Evolutionary conservation across 768 basidiomycete genomes (phyloP).

Genomic region (Tylopilus balloui): DNA sequence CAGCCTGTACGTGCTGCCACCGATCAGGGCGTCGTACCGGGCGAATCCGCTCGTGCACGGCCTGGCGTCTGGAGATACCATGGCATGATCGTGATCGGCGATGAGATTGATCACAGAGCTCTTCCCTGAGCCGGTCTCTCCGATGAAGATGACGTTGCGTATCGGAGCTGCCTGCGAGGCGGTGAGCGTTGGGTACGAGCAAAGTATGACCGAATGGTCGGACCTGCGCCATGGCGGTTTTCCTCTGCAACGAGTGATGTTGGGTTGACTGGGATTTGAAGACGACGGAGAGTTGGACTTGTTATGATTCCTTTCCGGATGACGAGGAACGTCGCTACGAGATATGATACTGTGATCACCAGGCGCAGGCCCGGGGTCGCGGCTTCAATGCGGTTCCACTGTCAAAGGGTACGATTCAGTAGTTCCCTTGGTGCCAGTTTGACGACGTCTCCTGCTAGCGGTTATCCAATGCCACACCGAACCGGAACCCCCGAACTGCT

Average conservation of each 20-base stretch:
- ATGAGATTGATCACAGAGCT: conserved; percentile 43
- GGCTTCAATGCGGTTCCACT: not conserved
- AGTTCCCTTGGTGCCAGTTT: not conserved
- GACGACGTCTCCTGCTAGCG: not conserved
- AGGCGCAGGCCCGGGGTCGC: not conserved
- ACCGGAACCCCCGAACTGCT: not conserved
- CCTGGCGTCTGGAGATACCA: conserved; percentile 22
- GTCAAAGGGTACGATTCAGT: not conserved
- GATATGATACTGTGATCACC: not conserved
- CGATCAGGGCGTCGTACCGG: conserved; percentile 23
- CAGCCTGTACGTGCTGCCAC: conserved; percentile 13
- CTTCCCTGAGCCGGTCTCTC: conserved; percentile 34
- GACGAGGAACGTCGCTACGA: not conserved
- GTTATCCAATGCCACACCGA: not conserved
- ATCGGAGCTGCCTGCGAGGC: conserved; percentile 4
- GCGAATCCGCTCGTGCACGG: conserved; percentile 32
- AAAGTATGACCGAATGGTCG: not conserved
- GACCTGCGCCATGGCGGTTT: conserved; percentile 7
- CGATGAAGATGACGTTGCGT: conserved; percentile 36
- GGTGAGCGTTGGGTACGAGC: not conserved
- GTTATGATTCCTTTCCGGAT: not conserved
- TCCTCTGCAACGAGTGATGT: not conserved
- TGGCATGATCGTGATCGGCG: conserved; percentile 17
- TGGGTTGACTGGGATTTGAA: not conserved
- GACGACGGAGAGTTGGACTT: not conserved